Base-by-base conservation (phyloP, 2,329 filamentous ascomycete species). In the Trichothecium roseum region DNA sequence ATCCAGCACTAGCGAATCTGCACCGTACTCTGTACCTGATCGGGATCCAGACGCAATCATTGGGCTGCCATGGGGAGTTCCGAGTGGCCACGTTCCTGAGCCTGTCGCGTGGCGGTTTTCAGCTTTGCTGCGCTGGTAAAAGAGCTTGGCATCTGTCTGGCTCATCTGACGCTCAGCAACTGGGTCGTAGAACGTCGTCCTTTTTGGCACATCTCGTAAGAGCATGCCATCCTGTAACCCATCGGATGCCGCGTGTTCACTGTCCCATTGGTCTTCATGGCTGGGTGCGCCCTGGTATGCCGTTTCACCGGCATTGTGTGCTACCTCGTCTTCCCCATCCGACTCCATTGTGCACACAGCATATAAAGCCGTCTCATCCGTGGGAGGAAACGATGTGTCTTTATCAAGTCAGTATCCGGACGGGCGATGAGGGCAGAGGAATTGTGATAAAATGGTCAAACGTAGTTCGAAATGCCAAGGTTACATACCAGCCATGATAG, bases 161-260 rank as follows among this genome's bases (percentile, higher is more conserved):
- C 82, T 93, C 78, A 94, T 83, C 52, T 89, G 84, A 50, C 91
- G 93, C 60, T 98, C 91, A 36, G 85, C 84, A 35, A 89, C 81
- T 51, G 89, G 86, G 58, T 95, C 88, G 62, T 94, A 95, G 54
- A 87, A 93, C 15, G 88, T 84, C 8, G 87, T 94, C 54, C 80
- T 81, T 41, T 69, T 69, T 24, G 74, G 74, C 35, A 74, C 53
- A 50, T 81, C 76, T 41, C 76, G 65, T 16, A 65, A 63, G 8
- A 81, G 63, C 66, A 80, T 74, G 37, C 74, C 74, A 20, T 73
- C 69, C 37, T 67, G 54, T 26, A 65, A 51, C 12, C 54, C 55
- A 18, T 52, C 49, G 8, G 49, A 44, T 15, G 53, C 51, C 18
- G 42, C 46, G 8, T 44, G 13, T 44, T 45, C 30, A 42, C 35